Evolutionary conservation across 2,329 filamentous ascomycete genomes (phyloP).

Genomic region (Alternaria triticina): DNA sequence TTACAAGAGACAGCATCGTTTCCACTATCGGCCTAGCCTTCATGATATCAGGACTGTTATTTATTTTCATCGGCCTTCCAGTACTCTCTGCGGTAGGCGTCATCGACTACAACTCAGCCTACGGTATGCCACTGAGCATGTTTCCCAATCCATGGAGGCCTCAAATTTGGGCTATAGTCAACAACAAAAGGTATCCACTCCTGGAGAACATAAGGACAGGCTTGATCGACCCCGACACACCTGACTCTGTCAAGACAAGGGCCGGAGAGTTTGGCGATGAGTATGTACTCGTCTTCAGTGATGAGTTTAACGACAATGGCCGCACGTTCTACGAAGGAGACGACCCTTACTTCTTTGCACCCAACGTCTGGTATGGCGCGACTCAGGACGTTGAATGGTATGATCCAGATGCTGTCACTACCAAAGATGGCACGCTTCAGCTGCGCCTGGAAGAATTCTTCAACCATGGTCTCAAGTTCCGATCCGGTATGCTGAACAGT

Average conservation of each 20-base stretch:
- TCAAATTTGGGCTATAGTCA: conserved; percentile 55
- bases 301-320: conserved; percentile 62
- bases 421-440: conserved; percentile 55
- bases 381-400: conserved; percentile 61
- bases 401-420: conserved; percentile 60
- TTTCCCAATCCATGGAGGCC: conserved; percentile 42
- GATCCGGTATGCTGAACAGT: conserved; percentile 60
- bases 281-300: conserved; percentile 61
- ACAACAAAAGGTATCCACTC: conserved; percentile 55
- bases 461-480: conserved; percentile 56
- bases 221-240: conserved; percentile 62
- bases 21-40: conserved; percentile 53
- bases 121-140: conserved; percentile 50
- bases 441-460: conserved; percentile 54
- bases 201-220: conserved; percentile 56
- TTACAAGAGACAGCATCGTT: conserved; percentile 51
- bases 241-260: conserved; percentile 53
- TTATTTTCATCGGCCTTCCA: conserved; percentile 59
- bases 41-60: conserved; percentile 56
- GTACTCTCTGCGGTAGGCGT: conserved; percentile 55
- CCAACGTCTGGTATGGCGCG: conserved; percentile 62
- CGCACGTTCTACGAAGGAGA: conserved; percentile 64
- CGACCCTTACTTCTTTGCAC: conserved; percentile 61
- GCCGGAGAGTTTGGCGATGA: conserved; percentile 55
- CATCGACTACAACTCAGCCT: conserved; percentile 48